Evolutionary conservation across 116 monocot genomes (phyloP).

Genomic region (Cymodocea nodosa): DNA sequence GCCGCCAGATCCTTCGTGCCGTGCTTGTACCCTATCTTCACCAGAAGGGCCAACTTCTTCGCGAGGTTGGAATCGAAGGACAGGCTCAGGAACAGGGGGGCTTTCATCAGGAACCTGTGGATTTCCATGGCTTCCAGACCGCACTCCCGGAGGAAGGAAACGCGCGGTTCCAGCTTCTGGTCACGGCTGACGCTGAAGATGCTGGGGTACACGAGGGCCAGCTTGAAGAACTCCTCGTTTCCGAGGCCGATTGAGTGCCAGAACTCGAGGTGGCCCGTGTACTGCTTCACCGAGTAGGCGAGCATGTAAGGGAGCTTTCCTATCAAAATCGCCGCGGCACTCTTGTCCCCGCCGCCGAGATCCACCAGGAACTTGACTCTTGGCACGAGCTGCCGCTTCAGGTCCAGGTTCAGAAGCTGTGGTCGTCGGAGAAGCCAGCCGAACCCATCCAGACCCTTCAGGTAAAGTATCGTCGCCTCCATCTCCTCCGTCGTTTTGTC

Average conservation of each 20-base stretch:
- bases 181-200: constrained; percentile 56
- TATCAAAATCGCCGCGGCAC: constrained; percentile 17
- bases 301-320: constrained; percentile 44
- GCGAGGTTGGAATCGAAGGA: constrained; percentile 43
- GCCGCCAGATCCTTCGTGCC: constrained; percentile 39
- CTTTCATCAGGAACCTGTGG: constrained; percentile 45
- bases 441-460: constrained; percentile 23
- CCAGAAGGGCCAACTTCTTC: constrained; percentile 42
- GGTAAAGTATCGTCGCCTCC: constrained; percentile 27
- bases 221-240: constrained; percentile 39
- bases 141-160: constrained; percentile 42
- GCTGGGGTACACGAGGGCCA: constrained; percentile 55
- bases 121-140: constrained; percentile 25
- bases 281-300: constrained; percentile 46
- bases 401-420: constrained; percentile 38
- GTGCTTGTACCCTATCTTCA: constrained; percentile 50
- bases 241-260: constrained; percentile 42
- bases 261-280: constrained; percentile 38
- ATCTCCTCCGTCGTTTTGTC: constrained; percentile 23
- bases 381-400: constrained; percentile 35
- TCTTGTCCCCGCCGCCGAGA: constrained; percentile 39
- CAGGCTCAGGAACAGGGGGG: constrained; percentile 47
- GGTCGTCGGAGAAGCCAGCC: constrained; percentile 44
- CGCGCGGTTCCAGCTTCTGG: constrained; percentile 38
- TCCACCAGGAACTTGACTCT: constrained; percentile 30